Percentiles rank a stretch among this genome's conserved stretches.
phyloP scores from a whole-genome alignment of 176 grass and related monocot species.

The Raddia distichophylla region DNA sequence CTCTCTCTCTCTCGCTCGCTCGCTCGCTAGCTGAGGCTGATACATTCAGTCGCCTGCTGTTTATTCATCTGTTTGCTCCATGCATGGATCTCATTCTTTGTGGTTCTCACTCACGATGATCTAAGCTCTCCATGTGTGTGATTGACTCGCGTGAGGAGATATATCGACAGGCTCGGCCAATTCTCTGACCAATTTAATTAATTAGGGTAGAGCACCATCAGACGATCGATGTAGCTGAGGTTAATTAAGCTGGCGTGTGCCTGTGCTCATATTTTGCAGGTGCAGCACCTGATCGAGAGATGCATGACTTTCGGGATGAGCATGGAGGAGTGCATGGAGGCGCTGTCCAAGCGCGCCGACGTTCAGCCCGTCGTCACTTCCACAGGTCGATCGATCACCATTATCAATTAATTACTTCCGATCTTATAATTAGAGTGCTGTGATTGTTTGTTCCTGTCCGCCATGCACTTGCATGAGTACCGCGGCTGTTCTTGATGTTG shows the following conservation, averaged over 20 bases:
- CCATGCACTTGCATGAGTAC: neutral
- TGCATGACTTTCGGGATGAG: conserved; percentile 85
- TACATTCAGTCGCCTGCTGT: too few species aligned
- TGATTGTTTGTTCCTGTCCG: too few species aligned
- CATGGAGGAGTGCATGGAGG: conserved; percentile 92
- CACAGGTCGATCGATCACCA: conserved; percentile 46
- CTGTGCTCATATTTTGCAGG: conserved; percentile 22
- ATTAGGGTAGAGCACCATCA: neutral
- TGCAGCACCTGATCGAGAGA: conserved; percentile 86
- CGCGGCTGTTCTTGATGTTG: neutral
- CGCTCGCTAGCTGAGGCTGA: too few species aligned
- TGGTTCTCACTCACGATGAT: too few species aligned
- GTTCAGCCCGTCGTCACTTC: conserved; percentile 70
- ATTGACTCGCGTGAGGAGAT: too few species aligned
- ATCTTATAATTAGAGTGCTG: too few species aligned
- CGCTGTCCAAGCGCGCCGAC: conserved; percentile 68
- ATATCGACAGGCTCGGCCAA: neutral
- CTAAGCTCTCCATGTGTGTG: too few species aligned
- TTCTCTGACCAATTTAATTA: neutral
- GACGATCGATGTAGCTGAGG: neutral
- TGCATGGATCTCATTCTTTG: too few species aligned
- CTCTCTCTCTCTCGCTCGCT: neutral
- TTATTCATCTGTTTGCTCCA: too few species aligned
- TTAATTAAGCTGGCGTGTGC: neutral
- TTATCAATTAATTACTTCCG: neutral